Evolutionary conservation across 192 early-diverging fungal genomes (phyloP).

Genomic region (Backusella luteola): DNA sequence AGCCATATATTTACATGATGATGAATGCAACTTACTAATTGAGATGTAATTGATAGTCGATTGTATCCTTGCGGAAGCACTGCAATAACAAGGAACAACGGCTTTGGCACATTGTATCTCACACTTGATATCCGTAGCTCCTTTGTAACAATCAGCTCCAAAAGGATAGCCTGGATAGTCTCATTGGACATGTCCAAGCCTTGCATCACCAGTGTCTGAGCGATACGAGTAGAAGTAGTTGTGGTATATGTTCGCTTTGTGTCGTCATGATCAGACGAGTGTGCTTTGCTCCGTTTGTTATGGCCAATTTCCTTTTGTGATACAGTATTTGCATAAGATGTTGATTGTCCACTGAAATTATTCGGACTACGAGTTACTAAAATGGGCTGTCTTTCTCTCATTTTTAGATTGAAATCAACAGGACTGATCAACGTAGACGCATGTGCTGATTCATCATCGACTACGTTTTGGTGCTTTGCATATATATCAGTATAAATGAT

Average conservation of each 20-base stretch:
- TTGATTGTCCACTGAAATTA: background rate
- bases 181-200: constrained; percentile 21
- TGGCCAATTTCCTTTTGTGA: constrained; percentile 7
- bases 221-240: constrained; percentile 5
- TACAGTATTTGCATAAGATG: background rate
- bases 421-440: constrained; percentile 22
- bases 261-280: constrained; percentile 13
- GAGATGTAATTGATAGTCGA: constrained; percentile 17
- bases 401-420: constrained; percentile 29
- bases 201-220: constrained; percentile 23
- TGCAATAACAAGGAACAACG: constrained; percentile 23
- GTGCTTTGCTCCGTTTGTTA: background rate
- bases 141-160: constrained; percentile 31
- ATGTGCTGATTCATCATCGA: background rate
- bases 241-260: constrained; percentile 3
- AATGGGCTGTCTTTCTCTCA: constrained; percentile 8
- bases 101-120: constrained; percentile 28
- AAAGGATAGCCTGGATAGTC: constrained; percentile 21
- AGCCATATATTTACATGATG: no score
- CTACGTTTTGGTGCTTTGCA: background rate
- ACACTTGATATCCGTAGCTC: constrained; percentile 23
- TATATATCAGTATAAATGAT: background rate
- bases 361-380: background rate
- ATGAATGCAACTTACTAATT: constrained; percentile 18
- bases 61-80: constrained; percentile 21